Evolutionary conservation across 495 filamentous ascomycete species (phyloP).

Genomic region (Penicilliopsis zonata): DNA sequence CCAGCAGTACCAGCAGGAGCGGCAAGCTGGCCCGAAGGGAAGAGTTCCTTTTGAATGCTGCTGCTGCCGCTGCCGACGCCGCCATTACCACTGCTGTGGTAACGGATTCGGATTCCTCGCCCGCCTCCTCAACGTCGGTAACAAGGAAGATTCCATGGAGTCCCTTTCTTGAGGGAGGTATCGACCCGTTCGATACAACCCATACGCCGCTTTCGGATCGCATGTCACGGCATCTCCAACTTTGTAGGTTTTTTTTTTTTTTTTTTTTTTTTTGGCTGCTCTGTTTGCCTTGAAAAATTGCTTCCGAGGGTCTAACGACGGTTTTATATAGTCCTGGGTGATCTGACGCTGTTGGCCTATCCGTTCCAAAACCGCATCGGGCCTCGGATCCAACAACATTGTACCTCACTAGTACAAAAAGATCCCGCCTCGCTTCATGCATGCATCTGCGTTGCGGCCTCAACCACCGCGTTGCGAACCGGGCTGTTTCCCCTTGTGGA

Average conservation of each 20-base stretch:
- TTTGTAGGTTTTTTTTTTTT: conserved; percentile 18
- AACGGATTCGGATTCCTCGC: conserved; percentile 1
- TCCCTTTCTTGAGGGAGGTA: conserved; percentile 20
- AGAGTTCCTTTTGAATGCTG: no score
- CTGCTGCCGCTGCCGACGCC: not conserved
- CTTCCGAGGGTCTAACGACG: conserved; percentile 5
- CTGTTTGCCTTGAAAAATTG: conserved; percentile 2
- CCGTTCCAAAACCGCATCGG: conserved; percentile 29
- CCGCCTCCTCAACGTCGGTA: conserved; percentile 3
- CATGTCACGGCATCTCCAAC: conserved; percentile 30
- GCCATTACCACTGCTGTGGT: not conserved
- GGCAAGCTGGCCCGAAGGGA: no score
- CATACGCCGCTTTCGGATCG: conserved; percentile 31
- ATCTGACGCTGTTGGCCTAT: conserved; percentile 28
- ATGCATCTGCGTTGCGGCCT: conserved; percentile 30
- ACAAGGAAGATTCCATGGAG: conserved; percentile 12
- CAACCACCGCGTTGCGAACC: conserved; percentile 25
- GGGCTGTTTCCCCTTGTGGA: conserved; percentile 29
- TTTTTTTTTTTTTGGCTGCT: not conserved
- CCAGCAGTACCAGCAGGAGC: no score
- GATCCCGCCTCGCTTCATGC: conserved; percentile 32
- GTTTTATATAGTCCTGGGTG: conserved; percentile 21
- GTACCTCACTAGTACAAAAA: conserved; percentile 25
- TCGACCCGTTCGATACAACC: conserved; percentile 29
- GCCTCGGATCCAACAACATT: conserved; percentile 27